Percentiles rank a stretch among this genome's conserved stretches.
phyloP scores from a whole-genome alignment of 2,329 filamentous ascomycete species.

The Phaeosphaeria sp. region DNA sequence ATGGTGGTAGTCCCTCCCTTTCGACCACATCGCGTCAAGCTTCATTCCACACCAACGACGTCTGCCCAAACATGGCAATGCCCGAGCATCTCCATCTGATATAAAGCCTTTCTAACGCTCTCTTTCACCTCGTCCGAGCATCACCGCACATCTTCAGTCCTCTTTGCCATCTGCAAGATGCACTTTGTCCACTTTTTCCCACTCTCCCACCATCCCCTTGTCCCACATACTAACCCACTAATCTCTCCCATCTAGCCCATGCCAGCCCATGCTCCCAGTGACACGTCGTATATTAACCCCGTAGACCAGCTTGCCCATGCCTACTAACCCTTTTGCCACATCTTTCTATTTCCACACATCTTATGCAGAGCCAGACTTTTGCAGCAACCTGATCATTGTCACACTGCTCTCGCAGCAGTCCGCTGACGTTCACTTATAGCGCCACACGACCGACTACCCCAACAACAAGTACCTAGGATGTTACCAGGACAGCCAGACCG shows the following conservation, averaged over 20 bases:
- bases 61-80: neutral
- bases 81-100: neutral
- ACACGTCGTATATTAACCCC: neutral
- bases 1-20: neutral
- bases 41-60: neutral
- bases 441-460: neutral
- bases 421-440: neutral
- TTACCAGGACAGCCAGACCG: neutral
- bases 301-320: neutral
- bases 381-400: slow-evolving; percentile 6
- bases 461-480: slow-evolving; percentile 1
- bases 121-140: neutral
- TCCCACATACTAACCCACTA: no score
- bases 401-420: slow-evolving; percentile 5
- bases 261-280: neutral
- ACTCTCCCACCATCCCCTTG: neutral
- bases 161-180: neutral
- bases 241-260: no score
- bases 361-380: slow-evolving; percentile 9
- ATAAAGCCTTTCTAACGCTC: neutral
- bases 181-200: neutral
- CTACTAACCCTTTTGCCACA: no score
- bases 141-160: neutral
- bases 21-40: neutral
- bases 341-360: no score